phyloP scores from a whole-genome alignment of 225 moss, liverwort and hornwort genomes.

The Takakia lepidozioides region DNA sequence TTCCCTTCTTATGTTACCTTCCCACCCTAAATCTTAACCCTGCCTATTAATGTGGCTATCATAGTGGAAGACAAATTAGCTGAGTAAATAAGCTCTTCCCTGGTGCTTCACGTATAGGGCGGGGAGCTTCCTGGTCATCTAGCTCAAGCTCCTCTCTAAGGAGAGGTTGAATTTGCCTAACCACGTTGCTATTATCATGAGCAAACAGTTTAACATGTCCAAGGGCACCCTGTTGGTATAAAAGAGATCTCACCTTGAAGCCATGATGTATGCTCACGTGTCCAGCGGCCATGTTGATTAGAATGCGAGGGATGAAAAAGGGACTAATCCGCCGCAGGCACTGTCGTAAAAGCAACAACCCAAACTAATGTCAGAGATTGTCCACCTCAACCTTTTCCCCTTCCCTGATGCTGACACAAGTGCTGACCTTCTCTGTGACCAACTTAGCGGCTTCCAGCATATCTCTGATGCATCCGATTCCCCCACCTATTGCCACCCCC shows the following conservation, averaged over 20 bases:
- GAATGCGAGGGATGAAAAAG: conserved; percentile 89
- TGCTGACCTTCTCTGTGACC: conserved; percentile 53
- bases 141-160: no score
- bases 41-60: no score
- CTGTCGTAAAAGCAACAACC: conserved; percentile 16
- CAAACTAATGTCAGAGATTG: conserved; percentile 1
- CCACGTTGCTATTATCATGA: no score
- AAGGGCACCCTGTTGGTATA: neutral
- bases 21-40: neutral
- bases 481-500: conserved; percentile 97
- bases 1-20: neutral
- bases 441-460: conserved; percentile 78
- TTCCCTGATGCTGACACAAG: neutral
- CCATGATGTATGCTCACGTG: conserved; percentile 94
- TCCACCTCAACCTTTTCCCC: neutral
- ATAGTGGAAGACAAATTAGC: no score
- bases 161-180: no score
- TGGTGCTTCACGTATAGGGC: no score
- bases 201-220: no score
- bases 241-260: conserved; percentile 57
- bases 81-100: no score
- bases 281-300: conserved; percentile 99
- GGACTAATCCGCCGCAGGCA: conserved; percentile 71
- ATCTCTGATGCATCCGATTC: conserved; percentile 91
- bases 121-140: no score